Evolutionary conservation across 169 alveolate species (phyloP).

Genomic region (Plasmodium billcollinsi): DNA sequence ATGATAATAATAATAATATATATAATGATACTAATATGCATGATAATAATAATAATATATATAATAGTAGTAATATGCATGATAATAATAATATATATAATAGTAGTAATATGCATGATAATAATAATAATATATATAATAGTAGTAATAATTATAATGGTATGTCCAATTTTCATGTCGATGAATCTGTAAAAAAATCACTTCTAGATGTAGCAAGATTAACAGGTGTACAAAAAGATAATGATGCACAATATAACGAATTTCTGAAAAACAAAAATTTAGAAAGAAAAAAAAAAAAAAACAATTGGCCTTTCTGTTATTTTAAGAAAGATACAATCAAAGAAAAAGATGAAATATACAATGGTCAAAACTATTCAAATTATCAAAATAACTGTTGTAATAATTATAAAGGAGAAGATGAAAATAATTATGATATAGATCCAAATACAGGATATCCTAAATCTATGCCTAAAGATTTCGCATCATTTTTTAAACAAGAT

Average conservation of each 20-base stretch:
- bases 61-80: too few relatives aligned
- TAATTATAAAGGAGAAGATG: background rate
- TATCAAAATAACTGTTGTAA: background rate
- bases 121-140: too few relatives aligned
- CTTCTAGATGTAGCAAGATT: slow-evolving; percentile 24
- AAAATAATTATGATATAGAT: slow-evolving; percentile 59
- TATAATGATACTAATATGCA: too few relatives aligned
- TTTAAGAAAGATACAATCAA: slow-evolving; percentile 13
- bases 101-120: too few relatives aligned
- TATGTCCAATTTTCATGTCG: slow-evolving; percentile 48
- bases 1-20: background rate
- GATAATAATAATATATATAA: too few relatives aligned
- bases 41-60: too few relatives aligned
- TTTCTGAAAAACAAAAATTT: too few relatives aligned
- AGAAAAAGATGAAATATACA: too few relatives aligned
- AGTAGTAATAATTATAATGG: background rate
- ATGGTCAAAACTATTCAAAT: too few relatives aligned
- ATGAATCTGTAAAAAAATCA: slow-evolving; percentile 26
- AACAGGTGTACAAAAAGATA: background rate
- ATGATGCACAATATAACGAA: too few relatives aligned
- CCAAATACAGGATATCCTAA: slow-evolving; percentile 80
- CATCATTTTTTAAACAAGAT: slow-evolving; percentile 81
- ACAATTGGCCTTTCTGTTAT: slow-evolving; percentile 81
- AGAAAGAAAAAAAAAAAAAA: slow-evolving; percentile 19
- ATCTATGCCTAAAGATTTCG: slow-evolving; percentile 83